phyloP scores from a whole-genome alignment of 202 grass and related monocot genomes.

The Dendrocalamus latiflorus region DNA sequence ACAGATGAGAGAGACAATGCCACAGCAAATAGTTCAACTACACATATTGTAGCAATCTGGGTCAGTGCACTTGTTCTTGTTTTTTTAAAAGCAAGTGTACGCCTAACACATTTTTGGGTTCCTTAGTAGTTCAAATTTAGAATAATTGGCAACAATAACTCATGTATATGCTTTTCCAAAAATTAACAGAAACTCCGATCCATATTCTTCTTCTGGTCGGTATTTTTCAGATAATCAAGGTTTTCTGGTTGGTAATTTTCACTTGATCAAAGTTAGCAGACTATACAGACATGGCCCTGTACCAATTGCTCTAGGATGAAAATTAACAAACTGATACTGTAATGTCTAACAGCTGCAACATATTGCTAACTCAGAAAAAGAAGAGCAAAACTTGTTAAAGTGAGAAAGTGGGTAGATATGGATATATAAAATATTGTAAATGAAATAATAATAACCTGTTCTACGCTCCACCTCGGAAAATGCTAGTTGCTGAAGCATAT shows the following conservation, averaged over 20 bases:
- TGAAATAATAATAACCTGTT: slow-evolving; percentile 39
- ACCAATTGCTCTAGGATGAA: background rate
- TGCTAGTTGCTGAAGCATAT: slow-evolving; percentile 40
- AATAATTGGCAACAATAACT: background rate
- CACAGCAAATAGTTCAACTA: background rate
- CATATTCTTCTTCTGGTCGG: background rate
- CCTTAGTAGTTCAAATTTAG: background rate
- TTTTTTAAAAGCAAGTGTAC: background rate
- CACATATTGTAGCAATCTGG: background rate
- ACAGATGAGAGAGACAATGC: background rate
- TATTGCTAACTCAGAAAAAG: background rate
- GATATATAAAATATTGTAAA: background rate
- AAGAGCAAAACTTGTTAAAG: background rate
- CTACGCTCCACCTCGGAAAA: slow-evolving; percentile 45
- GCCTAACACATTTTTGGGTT: background rate
- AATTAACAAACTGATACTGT: background rate
- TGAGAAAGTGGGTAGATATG: background rate
- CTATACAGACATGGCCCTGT: background rate
- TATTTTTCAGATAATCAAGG: background rate
- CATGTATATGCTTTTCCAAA: background rate
- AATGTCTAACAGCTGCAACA: background rate
- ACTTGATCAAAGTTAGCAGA: background rate
- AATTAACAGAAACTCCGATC: background rate
- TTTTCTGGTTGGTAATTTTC: background rate
- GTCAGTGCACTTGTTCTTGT: background rate